Percentiles rank a stretch among this genome's conserved stretches.
These are phyloP conservation scores for Oenanthe sinensis DNA, from an alignment of 129 eudicot species.

Conservation along the genomic window DNA sequence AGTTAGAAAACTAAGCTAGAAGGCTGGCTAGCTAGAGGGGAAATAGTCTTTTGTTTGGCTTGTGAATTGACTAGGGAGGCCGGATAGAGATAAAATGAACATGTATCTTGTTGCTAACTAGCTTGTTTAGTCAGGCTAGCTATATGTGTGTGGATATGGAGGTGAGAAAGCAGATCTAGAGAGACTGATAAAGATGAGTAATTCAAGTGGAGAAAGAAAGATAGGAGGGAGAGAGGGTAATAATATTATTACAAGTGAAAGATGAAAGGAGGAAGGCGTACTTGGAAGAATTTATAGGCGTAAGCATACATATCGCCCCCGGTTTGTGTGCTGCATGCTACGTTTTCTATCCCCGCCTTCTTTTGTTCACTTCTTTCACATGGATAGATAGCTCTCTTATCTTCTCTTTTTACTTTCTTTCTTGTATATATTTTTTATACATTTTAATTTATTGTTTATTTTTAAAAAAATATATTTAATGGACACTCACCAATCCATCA, in stretches of 20 bases:
- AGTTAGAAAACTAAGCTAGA: not conserved
- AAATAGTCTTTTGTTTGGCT: not conserved
- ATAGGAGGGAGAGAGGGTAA: not conserved
- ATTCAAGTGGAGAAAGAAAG: conserved; percentile 1
- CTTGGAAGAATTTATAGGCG: conserved; percentile 21
- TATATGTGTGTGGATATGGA: not conserved
- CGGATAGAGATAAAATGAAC: not conserved
- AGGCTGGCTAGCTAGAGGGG: not conserved
- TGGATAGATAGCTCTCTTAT: conserved; percentile 1
- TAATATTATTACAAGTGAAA: not conserved
- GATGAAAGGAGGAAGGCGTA: not conserved
- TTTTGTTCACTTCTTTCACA: conserved; percentile 7
- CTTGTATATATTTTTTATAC: not conserved
- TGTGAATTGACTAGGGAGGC: not conserved
- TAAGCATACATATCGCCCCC: conserved; percentile 22
- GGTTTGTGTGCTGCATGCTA: conserved; percentile 18
- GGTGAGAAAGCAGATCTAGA: not conserved
- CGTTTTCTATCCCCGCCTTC: not conserved
- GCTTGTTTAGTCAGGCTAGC: no score
- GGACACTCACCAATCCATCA: no score
- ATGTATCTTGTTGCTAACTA: not conserved
- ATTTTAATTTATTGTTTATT: no score
- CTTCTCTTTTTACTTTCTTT: not conserved
- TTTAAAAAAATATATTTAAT: no score
- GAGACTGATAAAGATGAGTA: not conserved